phyloP scores from a whole-genome alignment of 2,329 filamentous ascomycete genomes.

The Pseudogymnoascus sp. region DNA sequence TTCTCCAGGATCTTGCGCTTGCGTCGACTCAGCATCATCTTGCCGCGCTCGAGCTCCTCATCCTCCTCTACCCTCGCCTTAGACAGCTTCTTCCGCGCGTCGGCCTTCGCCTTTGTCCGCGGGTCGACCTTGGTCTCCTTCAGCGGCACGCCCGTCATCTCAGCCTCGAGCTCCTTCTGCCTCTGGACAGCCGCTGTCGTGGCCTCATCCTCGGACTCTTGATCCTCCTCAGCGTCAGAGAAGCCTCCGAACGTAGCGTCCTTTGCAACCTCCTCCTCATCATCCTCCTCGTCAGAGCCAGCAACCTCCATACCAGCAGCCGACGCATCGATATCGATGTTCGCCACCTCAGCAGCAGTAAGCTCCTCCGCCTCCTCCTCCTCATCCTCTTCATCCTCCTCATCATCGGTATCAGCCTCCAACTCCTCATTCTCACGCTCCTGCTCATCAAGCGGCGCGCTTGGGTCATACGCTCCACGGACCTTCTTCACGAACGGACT shows the following conservation, averaged over 20 bases:
- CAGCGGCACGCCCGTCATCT: slow-evolving; percentile 65
- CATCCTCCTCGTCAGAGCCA: slow-evolving; percentile 30
- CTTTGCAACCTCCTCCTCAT: slow-evolving; percentile 24
- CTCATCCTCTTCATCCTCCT: slow-evolving; percentile 32
- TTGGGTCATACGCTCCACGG: slow-evolving; percentile 87
- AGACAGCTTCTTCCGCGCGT: slow-evolving; percentile 60
- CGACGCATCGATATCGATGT: slow-evolving; percentile 26
- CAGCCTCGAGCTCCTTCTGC: slow-evolving; percentile 87
- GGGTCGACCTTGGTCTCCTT: slow-evolving; percentile 44
- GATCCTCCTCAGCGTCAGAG: slow-evolving; percentile 34
- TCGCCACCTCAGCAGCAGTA: slow-evolving; percentile 33
- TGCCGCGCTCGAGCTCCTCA: slow-evolving; percentile 84
- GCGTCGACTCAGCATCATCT: slow-evolving; percentile 98
- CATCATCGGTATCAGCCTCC: slow-evolving; percentile 51
- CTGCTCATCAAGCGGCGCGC: slow-evolving; percentile 75
- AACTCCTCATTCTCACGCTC: slow-evolving; percentile 81
- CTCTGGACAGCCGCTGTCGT: slow-evolving; percentile 60
- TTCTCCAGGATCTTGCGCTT: slow-evolving; percentile 97
- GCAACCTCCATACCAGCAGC: slow-evolving; percentile 29
- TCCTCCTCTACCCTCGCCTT: slow-evolving; percentile 69
- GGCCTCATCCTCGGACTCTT: slow-evolving; percentile 52
- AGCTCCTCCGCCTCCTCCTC: slow-evolving; percentile 36
- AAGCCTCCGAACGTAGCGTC: slow-evolving; percentile 27
- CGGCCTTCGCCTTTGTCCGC: slow-evolving; percentile 59
- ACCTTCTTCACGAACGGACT: slow-evolving; percentile 90